These are phyloP conservation scores for Rhizopogon vinicolor DNA, from an alignment of 768 basidiomycete species.

Conservation along the genomic window DNA sequence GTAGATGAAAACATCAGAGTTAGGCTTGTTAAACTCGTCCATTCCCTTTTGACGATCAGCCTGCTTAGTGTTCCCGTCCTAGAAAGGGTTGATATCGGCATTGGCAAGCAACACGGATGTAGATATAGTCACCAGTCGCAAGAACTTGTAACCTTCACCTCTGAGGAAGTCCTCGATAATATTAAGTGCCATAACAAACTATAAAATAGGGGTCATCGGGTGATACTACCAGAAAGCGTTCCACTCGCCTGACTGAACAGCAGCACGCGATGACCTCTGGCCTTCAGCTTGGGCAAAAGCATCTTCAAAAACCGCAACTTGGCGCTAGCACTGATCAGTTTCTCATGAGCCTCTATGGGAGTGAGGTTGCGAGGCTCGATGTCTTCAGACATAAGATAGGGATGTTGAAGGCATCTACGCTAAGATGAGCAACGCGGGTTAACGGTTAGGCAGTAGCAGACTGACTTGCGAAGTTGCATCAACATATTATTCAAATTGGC, in stretches of 20 bases:
- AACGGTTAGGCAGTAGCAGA: constrained; percentile 3
- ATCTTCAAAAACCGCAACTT: constrained; percentile 77
- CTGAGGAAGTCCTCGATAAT: constrained; percentile 84
- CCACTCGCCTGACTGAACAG: constrained; percentile 82
- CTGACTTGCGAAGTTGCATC: constrained; percentile 86
- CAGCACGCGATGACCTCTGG: constrained; percentile 83
- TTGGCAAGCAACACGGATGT: constrained; percentile 6
- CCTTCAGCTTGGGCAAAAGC: constrained; percentile 78
- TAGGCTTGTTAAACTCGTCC: constrained; percentile 89
- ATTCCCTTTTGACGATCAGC: constrained; percentile 87
- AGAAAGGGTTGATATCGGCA: background rate
- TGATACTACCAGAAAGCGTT: background rate
- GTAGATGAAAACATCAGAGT: constrained; percentile 88
- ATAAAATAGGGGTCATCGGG: background rate
- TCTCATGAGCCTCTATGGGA: constrained; percentile 62
- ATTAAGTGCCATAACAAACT: constrained; percentile 88
- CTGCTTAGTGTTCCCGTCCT: constrained; percentile 91
- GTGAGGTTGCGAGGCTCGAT: constrained; percentile 70
- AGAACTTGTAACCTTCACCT: constrained; percentile 76
- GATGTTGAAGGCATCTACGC: constrained; percentile 85
- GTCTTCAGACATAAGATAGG: constrained; percentile 76
- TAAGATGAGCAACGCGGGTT: background rate
- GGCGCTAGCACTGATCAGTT: constrained; percentile 78
- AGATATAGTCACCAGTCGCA: constrained; percentile 57
- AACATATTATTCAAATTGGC: constrained; percentile 74